A percentile compares a stretch with the other conserved stretches of the same genome.
These are phyloP conservation scores for Blechomonas ayalai DNA, from an alignment of 208 protist genomes.

Conservation along the genomic window DNA sequence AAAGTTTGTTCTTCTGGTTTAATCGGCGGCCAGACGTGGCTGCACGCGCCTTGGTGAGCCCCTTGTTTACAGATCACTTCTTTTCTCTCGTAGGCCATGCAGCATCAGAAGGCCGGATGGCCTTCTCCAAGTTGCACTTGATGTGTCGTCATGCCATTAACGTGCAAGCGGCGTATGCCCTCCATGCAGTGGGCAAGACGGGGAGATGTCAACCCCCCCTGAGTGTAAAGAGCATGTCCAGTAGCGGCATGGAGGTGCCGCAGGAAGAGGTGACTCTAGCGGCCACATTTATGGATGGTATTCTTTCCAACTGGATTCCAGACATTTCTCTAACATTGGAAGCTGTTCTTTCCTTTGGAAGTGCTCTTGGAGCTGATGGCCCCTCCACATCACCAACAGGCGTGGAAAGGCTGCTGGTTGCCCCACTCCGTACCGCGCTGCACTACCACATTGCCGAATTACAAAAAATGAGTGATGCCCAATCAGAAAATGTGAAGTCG, in stretches of 20 bases:
- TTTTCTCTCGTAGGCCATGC: too few relatives aligned
- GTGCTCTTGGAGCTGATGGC: too few relatives aligned
- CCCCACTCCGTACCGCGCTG: too few relatives aligned
- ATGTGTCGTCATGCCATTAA: constrained; percentile 40
- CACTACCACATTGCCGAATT: too few relatives aligned
- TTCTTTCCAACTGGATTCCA: constrained; percentile 21
- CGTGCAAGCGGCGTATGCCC: constrained; percentile 13
- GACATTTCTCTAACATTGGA: constrained; percentile 11
- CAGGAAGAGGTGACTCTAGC: constrained; percentile 44
- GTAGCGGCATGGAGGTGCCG: constrained; percentile 4
- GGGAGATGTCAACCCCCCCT: too few relatives aligned
- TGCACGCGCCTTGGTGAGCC: constrained; percentile 44
- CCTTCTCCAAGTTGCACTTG: constrained; percentile 9
- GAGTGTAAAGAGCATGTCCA: too few relatives aligned
- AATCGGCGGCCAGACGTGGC: constrained; percentile 51
- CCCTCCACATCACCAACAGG: too few relatives aligned
- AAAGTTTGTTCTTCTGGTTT: constrained; percentile 27
- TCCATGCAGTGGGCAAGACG: too few relatives aligned
- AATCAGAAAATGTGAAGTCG: too few relatives aligned
- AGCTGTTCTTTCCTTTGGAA: constrained; percentile 2
- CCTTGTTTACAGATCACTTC: constrained; percentile 45
- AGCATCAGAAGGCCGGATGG: not conserved
- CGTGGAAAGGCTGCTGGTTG: too few relatives aligned
- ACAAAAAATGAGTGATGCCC: too few relatives aligned
- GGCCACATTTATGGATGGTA: constrained; percentile 30